Evolutionary conservation across 169 alveolate genomes (phyloP).

Genomic region (Eimeria tenella): DNA sequence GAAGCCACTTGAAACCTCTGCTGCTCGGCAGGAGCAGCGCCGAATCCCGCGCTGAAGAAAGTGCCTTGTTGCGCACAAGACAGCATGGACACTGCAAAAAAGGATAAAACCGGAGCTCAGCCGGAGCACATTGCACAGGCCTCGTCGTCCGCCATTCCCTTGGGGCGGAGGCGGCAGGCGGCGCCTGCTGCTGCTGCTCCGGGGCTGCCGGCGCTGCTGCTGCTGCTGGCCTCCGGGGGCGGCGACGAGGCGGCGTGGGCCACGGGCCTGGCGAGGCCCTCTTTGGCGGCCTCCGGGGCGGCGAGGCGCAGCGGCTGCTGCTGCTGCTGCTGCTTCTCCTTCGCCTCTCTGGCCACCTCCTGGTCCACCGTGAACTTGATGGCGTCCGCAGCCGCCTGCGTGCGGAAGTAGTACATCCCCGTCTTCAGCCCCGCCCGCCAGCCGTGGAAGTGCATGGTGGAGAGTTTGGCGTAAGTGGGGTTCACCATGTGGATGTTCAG

Average conservation of each 20-base stretch:
- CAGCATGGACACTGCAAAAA: too few relatives aligned
- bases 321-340: slow-evolving; percentile 2
- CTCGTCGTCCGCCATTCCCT: slow-evolving; percentile 21
- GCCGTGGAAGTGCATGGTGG: slow-evolving; percentile 99
- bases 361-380: slow-evolving; percentile 98
- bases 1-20: too few relatives aligned
- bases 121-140: slow-evolving; percentile 65
- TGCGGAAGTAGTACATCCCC: slow-evolving; percentile 97
- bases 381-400: slow-evolving; percentile 99
- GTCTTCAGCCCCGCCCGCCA: slow-evolving; percentile 99
- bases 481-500: slow-evolving; percentile 96
- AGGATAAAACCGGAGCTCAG: neutral
- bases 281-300: neutral
- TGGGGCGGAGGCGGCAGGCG: slow-evolving; percentile 3
- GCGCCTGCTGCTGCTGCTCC: neutral
- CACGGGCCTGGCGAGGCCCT: neutral
- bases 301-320: neutral
- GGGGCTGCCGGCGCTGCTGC: neutral
- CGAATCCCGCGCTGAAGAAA: too few relatives aligned
- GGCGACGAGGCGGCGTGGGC: neutral
- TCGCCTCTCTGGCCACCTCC: slow-evolving; percentile 3
- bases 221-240: neutral
- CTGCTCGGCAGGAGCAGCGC: too few relatives aligned
- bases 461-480: slow-evolving; percentile 96
- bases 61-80: too few relatives aligned